Base-by-base conservation (phyloP, 2,329 filamentous ascomycete genomes). In the Pyrenophora teres region DNA sequence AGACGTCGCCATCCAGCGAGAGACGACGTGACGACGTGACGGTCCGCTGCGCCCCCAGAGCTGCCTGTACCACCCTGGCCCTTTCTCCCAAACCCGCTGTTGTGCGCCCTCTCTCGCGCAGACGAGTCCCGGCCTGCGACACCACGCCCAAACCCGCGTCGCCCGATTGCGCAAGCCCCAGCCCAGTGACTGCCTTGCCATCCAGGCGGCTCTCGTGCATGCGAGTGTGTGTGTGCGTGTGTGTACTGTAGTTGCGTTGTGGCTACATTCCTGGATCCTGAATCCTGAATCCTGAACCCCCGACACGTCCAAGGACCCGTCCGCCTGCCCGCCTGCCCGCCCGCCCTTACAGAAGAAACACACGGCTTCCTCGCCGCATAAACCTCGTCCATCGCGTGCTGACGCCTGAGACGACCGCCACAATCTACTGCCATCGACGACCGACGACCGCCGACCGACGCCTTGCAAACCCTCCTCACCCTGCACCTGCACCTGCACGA, bases 41-140 rank as follows among this genome's bases (percentile, higher is more conserved):
- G 54, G 45, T 37, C 37, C 39, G 52, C 45, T 50, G 54, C 48
- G 47, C 46, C 53, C 50, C 49, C 23, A 37, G 56, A 36, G 41
- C 46, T 36, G 40, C 41, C 45, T 45, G 57, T 57, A 54, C 43
- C 44, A 59, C 50, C 50, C 57, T 52, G 41, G 54, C n/a, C 49
- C 49, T 40, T 50, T 47, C 41, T 40, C 36, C 52, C 16, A 46
- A 55, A 50, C 48, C 48, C 41, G 55, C 52, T 46, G 48, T 38
- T 39, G 55, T 51, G 42, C 55, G 41, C 39, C 48, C 41, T 40
- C 40, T 30, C 27, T 30, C 47, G 33, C 42, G 27, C 50, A 44
- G 18, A 33, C 32, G 30, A 39, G 33, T 40, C 45, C 48, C 50
- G 32, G 41, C 39, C 46, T 47, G 50, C 56, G 41, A 59, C 54